Percentiles rank a stretch among this genome's conserved stretches.
These are phyloP conservation scores for Kwoniella pini DNA, from an alignment of 768 basidiomycete species.

Conservation along the genomic window DNA sequence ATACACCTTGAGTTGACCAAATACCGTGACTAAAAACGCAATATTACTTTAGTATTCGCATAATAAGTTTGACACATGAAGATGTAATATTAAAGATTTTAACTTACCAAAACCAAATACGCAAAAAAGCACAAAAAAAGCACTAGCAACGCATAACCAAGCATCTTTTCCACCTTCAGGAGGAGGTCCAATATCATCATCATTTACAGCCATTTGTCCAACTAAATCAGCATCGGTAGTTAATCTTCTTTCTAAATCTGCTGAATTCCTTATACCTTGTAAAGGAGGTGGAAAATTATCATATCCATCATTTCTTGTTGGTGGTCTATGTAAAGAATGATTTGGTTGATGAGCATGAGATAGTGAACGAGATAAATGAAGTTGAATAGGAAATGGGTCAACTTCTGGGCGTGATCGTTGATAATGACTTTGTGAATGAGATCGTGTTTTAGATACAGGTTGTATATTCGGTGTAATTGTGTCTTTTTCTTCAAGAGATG, in stretches of 20 bases:
- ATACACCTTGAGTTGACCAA: slow-evolving; percentile 45
- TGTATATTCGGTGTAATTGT: too few relatives aligned
- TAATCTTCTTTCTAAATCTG: slow-evolving; percentile 24
- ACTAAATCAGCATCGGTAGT: slow-evolving; percentile 31
- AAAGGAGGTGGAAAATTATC: slow-evolving; percentile 40
- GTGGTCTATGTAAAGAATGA: slow-evolving; percentile 15
- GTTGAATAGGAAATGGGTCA: slow-evolving; percentile 16
- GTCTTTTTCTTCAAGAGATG: too few relatives aligned
- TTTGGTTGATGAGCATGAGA: neutral
- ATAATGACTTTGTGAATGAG: neutral
- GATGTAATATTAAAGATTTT: neutral
- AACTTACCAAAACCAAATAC: slow-evolving; percentile 49
- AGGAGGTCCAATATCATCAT: slow-evolving; percentile 40
- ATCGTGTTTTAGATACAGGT: neutral
- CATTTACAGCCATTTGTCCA: slow-evolving; percentile 31
- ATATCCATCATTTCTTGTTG: slow-evolving; percentile 31
- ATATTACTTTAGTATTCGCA: too few relatives aligned
- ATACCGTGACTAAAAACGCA: slow-evolving; percentile 37
- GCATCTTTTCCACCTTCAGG: slow-evolving; percentile 51
- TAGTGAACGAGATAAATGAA: slow-evolving; percentile 11
- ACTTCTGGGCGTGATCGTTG: neutral
- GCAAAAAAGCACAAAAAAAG: slow-evolving; percentile 46
- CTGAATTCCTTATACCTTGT: slow-evolving; percentile 14
- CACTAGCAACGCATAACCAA: slow-evolving; percentile 44
- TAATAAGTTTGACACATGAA: neutral